These are phyloP conservation scores for Venturia aucupariae DNA, from an alignment of 2,329 filamentous ascomycete species.

Conservation along the genomic window DNA sequence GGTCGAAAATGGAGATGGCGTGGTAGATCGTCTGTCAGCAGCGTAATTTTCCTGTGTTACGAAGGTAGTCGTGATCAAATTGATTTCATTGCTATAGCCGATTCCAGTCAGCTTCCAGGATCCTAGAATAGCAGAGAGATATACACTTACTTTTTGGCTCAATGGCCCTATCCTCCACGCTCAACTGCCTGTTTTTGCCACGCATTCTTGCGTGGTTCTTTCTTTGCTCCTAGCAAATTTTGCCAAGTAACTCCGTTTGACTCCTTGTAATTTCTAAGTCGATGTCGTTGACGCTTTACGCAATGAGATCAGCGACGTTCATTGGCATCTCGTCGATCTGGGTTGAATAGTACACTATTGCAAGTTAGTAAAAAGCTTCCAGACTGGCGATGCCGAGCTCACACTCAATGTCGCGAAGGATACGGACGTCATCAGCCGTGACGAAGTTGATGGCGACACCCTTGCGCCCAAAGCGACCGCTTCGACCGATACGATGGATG, in stretches of 20 bases:
- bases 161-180: conserved; percentile 62
- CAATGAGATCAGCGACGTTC: conserved; percentile 48
- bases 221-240: background rate
- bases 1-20: too few species aligned
- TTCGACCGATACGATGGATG: conserved; percentile 95
- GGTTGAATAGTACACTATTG: conserved; percentile 79
- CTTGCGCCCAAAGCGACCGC: conserved; percentile 91
- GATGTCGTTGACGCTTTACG: background rate
- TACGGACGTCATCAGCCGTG: conserved; percentile 94
- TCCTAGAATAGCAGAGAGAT: background rate
- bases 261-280: background rate
- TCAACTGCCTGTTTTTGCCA: conserved; percentile 90
- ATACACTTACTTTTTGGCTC: conserved; percentile 10
- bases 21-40: too few species aligned
- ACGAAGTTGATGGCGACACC: conserved; percentile 99
- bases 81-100: conserved; percentile 2
- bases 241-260: background rate
- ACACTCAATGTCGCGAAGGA: conserved; percentile 93
- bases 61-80: background rate
- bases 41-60: background rate
- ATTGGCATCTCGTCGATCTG: conserved; percentile 99
- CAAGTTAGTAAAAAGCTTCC: conserved; percentile 25
- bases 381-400: conserved; percentile 31
- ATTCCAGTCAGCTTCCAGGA: background rate
- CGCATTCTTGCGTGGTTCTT: conserved; percentile 27